Evolutionary conservation across 768 basidiomycete genomes (phyloP).

Genomic region (Suillus clintonianus): DNA sequence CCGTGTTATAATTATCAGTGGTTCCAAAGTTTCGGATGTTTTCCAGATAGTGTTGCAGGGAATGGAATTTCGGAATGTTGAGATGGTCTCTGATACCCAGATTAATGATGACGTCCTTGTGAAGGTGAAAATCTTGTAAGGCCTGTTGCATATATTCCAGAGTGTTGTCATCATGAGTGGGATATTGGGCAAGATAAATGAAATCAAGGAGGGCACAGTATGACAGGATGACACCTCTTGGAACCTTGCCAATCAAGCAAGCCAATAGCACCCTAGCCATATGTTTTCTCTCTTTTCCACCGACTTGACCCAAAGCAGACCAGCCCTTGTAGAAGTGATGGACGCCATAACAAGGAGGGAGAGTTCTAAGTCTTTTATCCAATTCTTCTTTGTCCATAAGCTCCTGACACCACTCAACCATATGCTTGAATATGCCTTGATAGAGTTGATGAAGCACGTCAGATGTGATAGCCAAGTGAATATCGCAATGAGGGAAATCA

Average conservation of each 20-base stretch:
- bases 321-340: background rate
- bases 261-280: background rate
- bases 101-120: constrained; percentile 36
- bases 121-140: constrained; percentile 33
- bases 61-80: constrained; percentile 31
- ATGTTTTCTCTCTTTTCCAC: background rate
- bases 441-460: constrained; percentile 29
- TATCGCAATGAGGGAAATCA: constrained; percentile 22
- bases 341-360: background rate
- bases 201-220: constrained; percentile 40
- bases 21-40: constrained; percentile 24
- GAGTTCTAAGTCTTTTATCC: too few species aligned
- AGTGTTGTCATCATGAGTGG: constrained; percentile 22
- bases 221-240: constrained; percentile 28
- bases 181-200: constrained; percentile 36
- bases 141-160: constrained; percentile 19
- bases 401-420: constrained; percentile 27
- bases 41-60: constrained; percentile 19
- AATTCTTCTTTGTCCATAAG: too few species aligned
- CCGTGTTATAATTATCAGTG: constrained; percentile 27
- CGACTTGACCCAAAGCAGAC: background rate
- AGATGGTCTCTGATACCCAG: constrained; percentile 29
- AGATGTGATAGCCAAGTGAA: constrained; percentile 22
- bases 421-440: constrained; percentile 30
- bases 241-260: constrained; percentile 32